Conservation (phyloP, 1,284 basidiomycete genomes). For the Porphyrellus sp. region DNA sequence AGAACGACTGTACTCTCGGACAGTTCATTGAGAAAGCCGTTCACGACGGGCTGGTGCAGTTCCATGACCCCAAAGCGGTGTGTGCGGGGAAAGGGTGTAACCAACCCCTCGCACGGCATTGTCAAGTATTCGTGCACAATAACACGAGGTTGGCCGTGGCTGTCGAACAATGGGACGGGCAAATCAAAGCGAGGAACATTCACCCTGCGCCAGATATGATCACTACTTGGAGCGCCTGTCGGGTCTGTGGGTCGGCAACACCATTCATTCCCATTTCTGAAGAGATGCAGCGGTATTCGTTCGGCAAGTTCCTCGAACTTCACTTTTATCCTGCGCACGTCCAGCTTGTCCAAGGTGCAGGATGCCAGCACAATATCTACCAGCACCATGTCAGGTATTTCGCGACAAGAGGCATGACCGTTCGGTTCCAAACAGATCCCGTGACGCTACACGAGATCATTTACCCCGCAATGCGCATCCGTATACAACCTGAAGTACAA, state of each 20-base stretch:
- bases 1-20: conserved; percentile 89
- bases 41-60: conserved; percentile 65
- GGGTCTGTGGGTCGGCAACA: conserved; percentile 76
- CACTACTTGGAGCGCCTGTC: conserved; percentile 92
- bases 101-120: conserved; percentile 80
- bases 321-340: conserved; percentile 89
- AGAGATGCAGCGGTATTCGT: conserved; percentile 92
- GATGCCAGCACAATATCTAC: conserved; percentile 93
- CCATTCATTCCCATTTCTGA: conserved; percentile 89
- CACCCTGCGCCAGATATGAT: conserved; percentile 69
- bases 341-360: conserved; percentile 75
- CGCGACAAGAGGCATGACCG: conserved; percentile 77
- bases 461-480: conserved; percentile 85
- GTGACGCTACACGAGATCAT: conserved; percentile 84
- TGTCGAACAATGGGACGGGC: conserved; percentile 83
- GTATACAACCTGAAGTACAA: conserved; percentile 81
- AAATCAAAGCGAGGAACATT: conserved; percentile 56
- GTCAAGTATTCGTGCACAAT: conserved; percentile 87
- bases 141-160: conserved; percentile 81
- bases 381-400: conserved; percentile 94
- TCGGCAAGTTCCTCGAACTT: conserved; percentile 89
- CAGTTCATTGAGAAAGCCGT: conserved; percentile 86
- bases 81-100: conserved; percentile 86
- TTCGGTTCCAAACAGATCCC: conserved; percentile 87
- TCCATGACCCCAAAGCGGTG: conserved; percentile 67